phyloP scores from a whole-genome alignment of 177 flowering plant species.

The Vitis hybrid region DNA sequence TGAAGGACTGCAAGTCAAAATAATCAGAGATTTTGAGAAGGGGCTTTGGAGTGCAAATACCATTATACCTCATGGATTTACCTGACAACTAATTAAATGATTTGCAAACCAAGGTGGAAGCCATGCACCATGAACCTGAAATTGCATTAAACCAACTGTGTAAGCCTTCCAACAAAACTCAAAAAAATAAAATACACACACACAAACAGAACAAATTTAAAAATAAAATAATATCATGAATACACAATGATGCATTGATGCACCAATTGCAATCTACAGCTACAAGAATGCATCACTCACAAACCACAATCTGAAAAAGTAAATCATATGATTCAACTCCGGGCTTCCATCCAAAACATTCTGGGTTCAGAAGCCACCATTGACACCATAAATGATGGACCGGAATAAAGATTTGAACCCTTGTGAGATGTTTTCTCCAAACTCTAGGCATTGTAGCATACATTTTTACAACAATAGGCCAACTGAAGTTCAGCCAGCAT shows the following conservation, averaged over 20 bases:
- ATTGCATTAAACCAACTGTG: conserved; percentile 5
- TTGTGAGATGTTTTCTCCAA: too few species aligned
- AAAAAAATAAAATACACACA: too few species aligned
- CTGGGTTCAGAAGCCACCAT: not conserved
- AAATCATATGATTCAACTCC: not conserved
- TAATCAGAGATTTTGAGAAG: not conserved
- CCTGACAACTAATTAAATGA: conserved; percentile 57
- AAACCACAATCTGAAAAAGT: not conserved
- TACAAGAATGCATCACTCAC: not conserved
- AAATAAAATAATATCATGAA: too few species aligned
- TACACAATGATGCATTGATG: too few species aligned
- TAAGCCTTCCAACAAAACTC: conserved; percentile 4
- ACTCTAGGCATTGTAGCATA: too few species aligned
- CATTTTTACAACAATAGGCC: too few species aligned
- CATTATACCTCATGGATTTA: conserved; percentile 14
- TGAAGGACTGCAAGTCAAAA: conserved; percentile 39
- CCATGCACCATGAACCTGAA: conserved; percentile 94
- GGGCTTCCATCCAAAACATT: not conserved
- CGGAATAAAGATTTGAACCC: too few species aligned
- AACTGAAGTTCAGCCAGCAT: too few species aligned
- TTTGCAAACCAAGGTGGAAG: conserved; percentile 92
- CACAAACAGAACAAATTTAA: too few species aligned
- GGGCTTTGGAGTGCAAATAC: not conserved
- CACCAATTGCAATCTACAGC: too few species aligned
- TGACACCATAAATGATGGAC: not conserved